These are phyloP conservation scores for Clonostachys chloroleuca DNA, from an alignment of 2,329 filamentous ascomycete species.

Conservation along the genomic window DNA sequence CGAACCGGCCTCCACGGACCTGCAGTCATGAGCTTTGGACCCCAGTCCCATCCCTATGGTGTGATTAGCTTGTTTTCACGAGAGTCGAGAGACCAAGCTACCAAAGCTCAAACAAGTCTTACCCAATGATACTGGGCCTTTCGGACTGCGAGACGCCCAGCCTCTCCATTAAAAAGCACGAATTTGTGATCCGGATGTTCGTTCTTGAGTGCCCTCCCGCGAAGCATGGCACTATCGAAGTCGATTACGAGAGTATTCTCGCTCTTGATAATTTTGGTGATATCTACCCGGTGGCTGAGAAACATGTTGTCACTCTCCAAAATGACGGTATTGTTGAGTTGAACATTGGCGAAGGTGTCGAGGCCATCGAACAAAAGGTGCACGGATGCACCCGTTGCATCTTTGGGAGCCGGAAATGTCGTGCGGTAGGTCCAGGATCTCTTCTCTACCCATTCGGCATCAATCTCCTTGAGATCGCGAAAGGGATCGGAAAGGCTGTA, in stretches of 20 bases:
- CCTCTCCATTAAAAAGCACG: constrained; percentile 41
- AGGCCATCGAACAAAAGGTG: constrained; percentile 46
- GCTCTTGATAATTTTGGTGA: constrained; percentile 16
- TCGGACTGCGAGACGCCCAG: constrained; percentile 22
- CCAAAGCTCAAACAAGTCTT: background rate
- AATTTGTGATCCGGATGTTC: constrained; percentile 45
- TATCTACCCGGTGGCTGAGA: constrained; percentile 40
- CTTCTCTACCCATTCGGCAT: constrained; percentile 53
- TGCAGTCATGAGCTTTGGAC: constrained; percentile 54
- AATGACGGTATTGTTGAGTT: constrained; percentile 39
- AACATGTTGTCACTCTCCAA: constrained; percentile 51
- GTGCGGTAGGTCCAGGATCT: constrained; percentile 53
- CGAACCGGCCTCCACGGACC: constrained; percentile 64
- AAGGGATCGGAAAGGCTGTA: constrained; percentile 46
- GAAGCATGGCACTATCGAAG: constrained; percentile 46
- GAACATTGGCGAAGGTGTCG: constrained; percentile 50
- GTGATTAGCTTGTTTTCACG: constrained; percentile 16
- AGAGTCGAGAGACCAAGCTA: background rate
- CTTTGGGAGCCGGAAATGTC: constrained; percentile 15
- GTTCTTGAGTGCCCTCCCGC: constrained; percentile 42
- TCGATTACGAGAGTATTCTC: constrained; percentile 45
- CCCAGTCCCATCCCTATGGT: constrained; percentile 56
- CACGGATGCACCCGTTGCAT: no score
- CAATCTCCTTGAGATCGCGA: constrained; percentile 52
- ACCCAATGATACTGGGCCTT: constrained; percentile 63